A percentile compares a stretch with the other conserved stretches of the same genome.
Evolutionary conservation across 2,329 filamentous ascomycete genomes (phyloP).

Genomic region (Hymenoscyphus repandus): DNA sequence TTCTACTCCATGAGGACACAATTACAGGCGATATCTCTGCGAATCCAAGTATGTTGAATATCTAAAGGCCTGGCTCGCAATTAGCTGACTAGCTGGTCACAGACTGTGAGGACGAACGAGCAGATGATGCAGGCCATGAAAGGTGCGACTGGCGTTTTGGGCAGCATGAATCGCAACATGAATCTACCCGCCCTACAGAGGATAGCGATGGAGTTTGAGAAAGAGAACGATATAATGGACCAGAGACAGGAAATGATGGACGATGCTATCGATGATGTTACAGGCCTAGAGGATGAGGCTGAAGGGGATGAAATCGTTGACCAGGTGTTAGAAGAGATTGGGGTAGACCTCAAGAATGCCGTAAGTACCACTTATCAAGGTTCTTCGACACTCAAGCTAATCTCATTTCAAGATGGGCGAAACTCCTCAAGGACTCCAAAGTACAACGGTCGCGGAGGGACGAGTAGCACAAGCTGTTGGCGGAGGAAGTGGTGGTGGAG

Average conservation of each 20-base stretch:
- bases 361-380: slow-evolving; percentile 50
- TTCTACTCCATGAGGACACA: slow-evolving; percentile 98
- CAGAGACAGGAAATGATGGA: slow-evolving; percentile 99
- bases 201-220: slow-evolving; percentile 98
- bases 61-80: too few relatives aligned
- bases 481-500: slow-evolving; percentile 48
- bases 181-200: slow-evolving; percentile 91
- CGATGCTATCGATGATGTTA: slow-evolving; percentile 95
- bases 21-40: slow-evolving; percentile 88
- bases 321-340: slow-evolving; percentile 94
- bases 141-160: slow-evolving; percentile 84
- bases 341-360: slow-evolving; percentile 82
- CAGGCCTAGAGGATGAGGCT: slow-evolving; percentile 83
- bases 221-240: slow-evolving; percentile 99
- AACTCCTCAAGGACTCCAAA: slow-evolving; percentile 79
- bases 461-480: slow-evolving; percentile 84
- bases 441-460: slow-evolving; percentile 64
- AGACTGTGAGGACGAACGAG: slow-evolving; percentile 97
- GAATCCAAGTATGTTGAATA: slow-evolving; percentile 67
- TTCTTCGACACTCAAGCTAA: slow-evolving; percentile 9
- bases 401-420: slow-evolving; percentile 68
- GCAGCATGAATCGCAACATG: slow-evolving; percentile 97
- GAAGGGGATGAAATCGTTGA: slow-evolving; percentile 97
- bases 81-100: slow-evolving; percentile 3
- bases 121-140: slow-evolving; percentile 99